A percentile compares a stretch with the other conserved stretches of the same genome.
These are phyloP conservation scores for Crithidia sp. DNA, from an alignment of 208 protist genomes.

Conservation along the genomic window DNA sequence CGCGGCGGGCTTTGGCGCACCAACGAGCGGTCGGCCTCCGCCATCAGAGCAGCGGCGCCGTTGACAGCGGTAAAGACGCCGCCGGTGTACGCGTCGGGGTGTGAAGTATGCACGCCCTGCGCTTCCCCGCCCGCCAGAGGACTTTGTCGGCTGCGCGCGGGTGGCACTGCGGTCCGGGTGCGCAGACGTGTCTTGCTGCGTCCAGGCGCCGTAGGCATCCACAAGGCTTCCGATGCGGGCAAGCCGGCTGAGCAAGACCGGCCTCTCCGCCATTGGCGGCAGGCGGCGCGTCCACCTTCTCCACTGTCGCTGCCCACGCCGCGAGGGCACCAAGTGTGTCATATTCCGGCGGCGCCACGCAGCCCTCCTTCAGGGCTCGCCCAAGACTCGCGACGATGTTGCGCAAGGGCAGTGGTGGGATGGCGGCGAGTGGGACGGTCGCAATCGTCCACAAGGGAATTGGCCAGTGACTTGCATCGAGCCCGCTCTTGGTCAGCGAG, in stretches of 20 bases:
- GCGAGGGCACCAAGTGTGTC: not conserved
- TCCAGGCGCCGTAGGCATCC: not conserved
- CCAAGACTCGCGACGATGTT: not conserved
- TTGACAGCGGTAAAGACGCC: constrained; percentile 30
- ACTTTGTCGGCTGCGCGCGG: not conserved
- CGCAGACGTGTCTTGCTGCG: not conserved
- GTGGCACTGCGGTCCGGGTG: not conserved
- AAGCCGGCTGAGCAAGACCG: not conserved
- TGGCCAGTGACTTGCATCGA: constrained; percentile 16
- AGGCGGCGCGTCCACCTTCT: not conserved
- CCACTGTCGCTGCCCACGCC: not conserved
- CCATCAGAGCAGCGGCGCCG: constrained; percentile 14
- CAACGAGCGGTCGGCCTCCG: constrained; percentile 8
- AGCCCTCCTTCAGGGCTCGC: not conserved
- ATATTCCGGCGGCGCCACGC: not conserved
- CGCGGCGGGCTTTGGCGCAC: not conserved
- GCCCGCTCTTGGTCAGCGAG: constrained; percentile 1
- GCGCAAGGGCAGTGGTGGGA: constrained; percentile 22
- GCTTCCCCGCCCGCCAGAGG: not conserved
- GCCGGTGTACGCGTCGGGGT: constrained; percentile 10
- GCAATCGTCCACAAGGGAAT: constrained; percentile 23
- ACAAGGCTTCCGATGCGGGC: not conserved
- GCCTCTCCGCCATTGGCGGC: not conserved
- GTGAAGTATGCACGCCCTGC: not conserved
- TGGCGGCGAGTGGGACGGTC: constrained; percentile 17